Conservation (phyloP, 1,139 yeast species). For the Magnusiomyces tetraspermus region DNA sequence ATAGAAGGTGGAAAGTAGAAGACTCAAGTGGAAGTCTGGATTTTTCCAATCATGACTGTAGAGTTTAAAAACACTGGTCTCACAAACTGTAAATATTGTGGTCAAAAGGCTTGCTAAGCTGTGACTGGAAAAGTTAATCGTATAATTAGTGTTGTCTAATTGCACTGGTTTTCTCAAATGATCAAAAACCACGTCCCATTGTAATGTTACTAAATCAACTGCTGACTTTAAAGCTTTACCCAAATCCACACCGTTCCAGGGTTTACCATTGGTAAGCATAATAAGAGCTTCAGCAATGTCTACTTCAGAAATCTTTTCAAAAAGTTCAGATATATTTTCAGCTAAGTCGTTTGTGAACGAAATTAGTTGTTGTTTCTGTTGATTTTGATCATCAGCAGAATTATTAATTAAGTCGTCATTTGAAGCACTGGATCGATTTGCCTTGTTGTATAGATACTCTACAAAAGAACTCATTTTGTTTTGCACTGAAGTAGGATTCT, state of each 20-base stretch:
- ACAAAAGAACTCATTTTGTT: no score
- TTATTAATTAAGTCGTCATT: no score
- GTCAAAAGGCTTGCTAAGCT: slow-evolving; percentile 7
- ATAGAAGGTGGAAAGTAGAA: slow-evolving; percentile 18
- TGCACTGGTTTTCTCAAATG: slow-evolving; percentile 8
- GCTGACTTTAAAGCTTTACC: slow-evolving; percentile 12
- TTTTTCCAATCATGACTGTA: slow-evolving; percentile 18
- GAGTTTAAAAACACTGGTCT: slow-evolving; percentile 9
- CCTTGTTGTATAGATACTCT: no score
- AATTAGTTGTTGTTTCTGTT: background rate
- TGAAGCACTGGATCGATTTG: no score
- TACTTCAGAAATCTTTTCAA: slow-evolving; percentile 3
- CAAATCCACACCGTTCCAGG: slow-evolving; percentile 11
- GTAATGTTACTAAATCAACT: background rate
- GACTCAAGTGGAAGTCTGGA: slow-evolving; percentile 20
- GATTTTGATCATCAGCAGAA: no score
- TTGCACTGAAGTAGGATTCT: background rate
- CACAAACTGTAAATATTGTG: slow-evolving; percentile 9
- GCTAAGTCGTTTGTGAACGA: no score
- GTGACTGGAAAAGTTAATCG: slow-evolving; percentile 6
- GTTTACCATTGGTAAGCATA: slow-evolving; percentile 8
- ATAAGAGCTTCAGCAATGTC: slow-evolving; percentile 14
- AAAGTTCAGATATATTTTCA: no score
- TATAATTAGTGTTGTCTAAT: slow-evolving; percentile 2
- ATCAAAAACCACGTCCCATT: slow-evolving; percentile 11